phyloP scores from a whole-genome alignment of 2,329 filamentous ascomycete species.

The Phialocephala sp. region DNA sequence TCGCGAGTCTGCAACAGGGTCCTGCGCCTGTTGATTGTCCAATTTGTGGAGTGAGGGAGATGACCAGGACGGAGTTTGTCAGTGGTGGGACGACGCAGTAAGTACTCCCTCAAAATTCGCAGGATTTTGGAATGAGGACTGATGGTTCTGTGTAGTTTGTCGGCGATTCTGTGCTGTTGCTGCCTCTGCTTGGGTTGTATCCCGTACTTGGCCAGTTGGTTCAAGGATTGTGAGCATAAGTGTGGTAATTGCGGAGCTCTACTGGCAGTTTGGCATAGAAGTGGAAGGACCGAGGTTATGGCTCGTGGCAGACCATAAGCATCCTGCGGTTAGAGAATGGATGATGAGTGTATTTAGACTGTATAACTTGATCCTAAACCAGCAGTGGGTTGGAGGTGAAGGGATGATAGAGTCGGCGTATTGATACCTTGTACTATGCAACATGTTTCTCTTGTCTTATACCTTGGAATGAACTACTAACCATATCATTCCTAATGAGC shows the following conservation, averaged over 20 bases:
- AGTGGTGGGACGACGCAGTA: conserved; percentile 35
- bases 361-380: not conserved
- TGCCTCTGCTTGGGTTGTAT: conserved; percentile 47
- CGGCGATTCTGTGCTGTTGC: conserved; percentile 32
- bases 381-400: not conserved
- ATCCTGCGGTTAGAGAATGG: too few relatives aligned
- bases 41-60: conserved; percentile 30
- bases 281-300: conserved; percentile 47
- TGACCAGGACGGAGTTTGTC: conserved; percentile 30
- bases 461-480: too few relatives aligned
- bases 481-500: too few relatives aligned
- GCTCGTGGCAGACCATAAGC: conserved; percentile 15
- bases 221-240: conserved; percentile 52
- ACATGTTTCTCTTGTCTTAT: not conserved
- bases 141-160: conserved; percentile 25
- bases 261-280: conserved; percentile 50
- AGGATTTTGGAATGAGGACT: not conserved
- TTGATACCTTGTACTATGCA: not conserved
- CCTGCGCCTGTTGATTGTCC: conserved; percentile 34
- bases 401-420: not conserved
- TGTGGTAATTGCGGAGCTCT: conserved; percentile 49
- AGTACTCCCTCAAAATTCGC: conserved; percentile 11
- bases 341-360: not conserved
- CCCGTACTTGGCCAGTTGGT: conserved; percentile 48
- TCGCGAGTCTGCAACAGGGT: conserved; percentile 26